These are phyloP conservation scores for Sporothrix mexicana DNA, from an alignment of 2,329 filamentous ascomycete genomes.

Conservation along the genomic window DNA sequence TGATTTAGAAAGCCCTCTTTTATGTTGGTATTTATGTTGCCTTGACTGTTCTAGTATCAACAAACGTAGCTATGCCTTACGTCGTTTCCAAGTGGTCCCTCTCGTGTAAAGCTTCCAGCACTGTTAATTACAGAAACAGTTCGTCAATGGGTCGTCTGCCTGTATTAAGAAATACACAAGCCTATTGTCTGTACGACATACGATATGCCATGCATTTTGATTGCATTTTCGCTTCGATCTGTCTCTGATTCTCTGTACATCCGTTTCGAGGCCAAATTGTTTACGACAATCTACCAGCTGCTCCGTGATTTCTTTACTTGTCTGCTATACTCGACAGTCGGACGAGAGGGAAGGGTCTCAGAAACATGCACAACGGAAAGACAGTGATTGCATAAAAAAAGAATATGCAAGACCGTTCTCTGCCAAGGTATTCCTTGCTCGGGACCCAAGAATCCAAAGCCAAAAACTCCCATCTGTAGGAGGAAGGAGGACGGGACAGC, in stretches of 20 bases:
- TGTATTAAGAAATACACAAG: neutral
- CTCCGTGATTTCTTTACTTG: neutral
- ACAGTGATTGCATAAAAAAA: no score
- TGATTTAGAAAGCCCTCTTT: no score
- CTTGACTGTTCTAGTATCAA: no score
- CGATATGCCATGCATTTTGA: neutral
- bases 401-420: no score
- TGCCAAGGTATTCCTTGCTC: conserved; percentile 2
- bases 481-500: neutral
- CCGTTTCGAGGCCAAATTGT: neutral
- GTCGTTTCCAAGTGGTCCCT: neutral
- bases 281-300: neutral
- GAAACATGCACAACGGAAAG: neutral
- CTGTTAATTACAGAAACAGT: neutral
- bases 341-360: neutral
- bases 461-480: neutral
- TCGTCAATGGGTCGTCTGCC: neutral
- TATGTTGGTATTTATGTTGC: no score
- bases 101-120: neutral
- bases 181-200: no score
- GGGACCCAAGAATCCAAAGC: neutral
- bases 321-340: neutral
- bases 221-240: conserved; percentile 9
- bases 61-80: no score
- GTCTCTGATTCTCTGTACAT: neutral